Conservation (phyloP, 768 basidiomycete genomes). For the Clitopilus hobsonii region DNA sequence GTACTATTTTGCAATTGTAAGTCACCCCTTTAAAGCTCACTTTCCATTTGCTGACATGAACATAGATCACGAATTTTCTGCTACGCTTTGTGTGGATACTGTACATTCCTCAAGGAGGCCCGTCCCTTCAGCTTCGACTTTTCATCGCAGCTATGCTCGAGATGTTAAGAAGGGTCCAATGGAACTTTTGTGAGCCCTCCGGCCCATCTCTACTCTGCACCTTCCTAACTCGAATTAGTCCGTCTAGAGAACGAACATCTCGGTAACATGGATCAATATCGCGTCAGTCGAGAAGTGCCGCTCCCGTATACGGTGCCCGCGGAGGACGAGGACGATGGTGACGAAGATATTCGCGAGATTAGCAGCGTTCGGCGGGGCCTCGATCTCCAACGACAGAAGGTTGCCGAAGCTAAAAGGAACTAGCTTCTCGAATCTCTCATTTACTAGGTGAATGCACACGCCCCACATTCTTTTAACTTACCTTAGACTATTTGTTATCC, state of each 20-base stretch:
- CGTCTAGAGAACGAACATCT: constrained; percentile 90
- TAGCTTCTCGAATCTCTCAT: not conserved
- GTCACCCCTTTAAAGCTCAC: constrained; percentile 7
- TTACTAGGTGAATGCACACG: not conserved
- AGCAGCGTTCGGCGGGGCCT: not conserved
- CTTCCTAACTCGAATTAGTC: too few species aligned
- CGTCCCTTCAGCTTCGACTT: constrained; percentile 46
- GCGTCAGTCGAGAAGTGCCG: constrained; percentile 80
- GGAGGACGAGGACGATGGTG: constrained; percentile 38
- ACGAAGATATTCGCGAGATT: constrained; percentile 11
- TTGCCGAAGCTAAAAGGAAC: not conserved
- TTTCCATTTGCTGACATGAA: not conserved
- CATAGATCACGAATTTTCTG: constrained; percentile 62
- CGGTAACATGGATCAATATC: constrained; percentile 91
- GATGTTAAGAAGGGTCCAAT: constrained; percentile 75
- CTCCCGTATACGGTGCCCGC: constrained; percentile 68
- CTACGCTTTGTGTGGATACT: constrained; percentile 82
- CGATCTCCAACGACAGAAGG: not conserved
- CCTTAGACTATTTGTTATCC: too few species aligned
- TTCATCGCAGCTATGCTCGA: constrained; percentile 74
- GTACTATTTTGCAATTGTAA: constrained; percentile 79
- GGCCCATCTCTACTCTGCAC: too few species aligned
- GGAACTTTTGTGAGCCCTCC: constrained; percentile 81
- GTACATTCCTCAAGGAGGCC: constrained; percentile 57
- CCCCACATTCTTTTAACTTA: not conserved